Evolutionary conservation across 2,329 filamentous ascomycete genomes (phyloP), one percentile per base, ranked within the genome.

Genomic region (Truncatella angustata): DNA sequence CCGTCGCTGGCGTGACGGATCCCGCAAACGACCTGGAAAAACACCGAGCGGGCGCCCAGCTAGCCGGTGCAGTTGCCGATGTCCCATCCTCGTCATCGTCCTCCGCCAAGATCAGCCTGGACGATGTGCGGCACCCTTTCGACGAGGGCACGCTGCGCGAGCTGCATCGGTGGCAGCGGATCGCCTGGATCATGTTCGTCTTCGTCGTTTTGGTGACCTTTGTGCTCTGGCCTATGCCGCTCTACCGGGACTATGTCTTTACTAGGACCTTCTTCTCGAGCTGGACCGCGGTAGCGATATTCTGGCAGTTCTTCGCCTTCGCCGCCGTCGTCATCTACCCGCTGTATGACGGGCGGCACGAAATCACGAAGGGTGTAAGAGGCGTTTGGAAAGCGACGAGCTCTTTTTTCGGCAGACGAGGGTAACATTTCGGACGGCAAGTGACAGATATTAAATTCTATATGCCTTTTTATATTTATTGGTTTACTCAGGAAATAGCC

Each of bases 181-280:
- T 74, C 50, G 72, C 75, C 0, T 70, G 69, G 59, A 55, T 66
- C 1, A 68, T 71, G 16, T 74, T 72, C 44, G 58, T 73, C 1
- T 61, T 71, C 30, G 68, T 76, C 44, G 68, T 79, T 1, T 57
- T 77, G 6, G 61, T 75, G 9, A 79, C 76, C 0, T 71, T 77
- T 23, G 57, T 80, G 10, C 56, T 70, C 1, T 79, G 75, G 77
- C 76, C 75, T 0, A 65, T 80, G 62, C 75, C 76, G 20, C 64
- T 79, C 4, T 79, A 79, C 55, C 70, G 75, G 2, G 63, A 74
- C 57, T 79, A 73, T 49, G 70, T 79, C 35, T 79, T 79, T 54
- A 75, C 69, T 0, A 70, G 69, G 56, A 58, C 65, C 0, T 78
- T 78, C 54, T 78, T 78, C 58, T 63, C 64, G 1, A 71, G 73